These are phyloP conservation scores for Paratinospora sagittata DNA, from an alignment of 164 flowering plant species.

Conservation along the genomic window DNA sequence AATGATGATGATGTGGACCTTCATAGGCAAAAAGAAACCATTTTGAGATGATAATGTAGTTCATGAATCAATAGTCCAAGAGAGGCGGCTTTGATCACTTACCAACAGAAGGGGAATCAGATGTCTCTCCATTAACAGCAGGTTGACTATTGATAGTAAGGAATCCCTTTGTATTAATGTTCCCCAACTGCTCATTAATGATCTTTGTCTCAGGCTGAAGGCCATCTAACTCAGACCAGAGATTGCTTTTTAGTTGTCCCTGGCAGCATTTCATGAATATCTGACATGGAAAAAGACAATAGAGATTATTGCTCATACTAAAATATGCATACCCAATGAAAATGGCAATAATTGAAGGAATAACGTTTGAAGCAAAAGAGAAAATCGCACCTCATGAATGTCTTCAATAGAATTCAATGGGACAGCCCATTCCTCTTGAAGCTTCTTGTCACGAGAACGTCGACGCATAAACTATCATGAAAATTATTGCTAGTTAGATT, in stretches of 20 bases:
- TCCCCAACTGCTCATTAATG: slow-evolving; percentile 67
- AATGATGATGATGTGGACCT: too few relatives aligned
- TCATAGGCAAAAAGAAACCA: too few relatives aligned
- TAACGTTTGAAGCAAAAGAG: not conserved
- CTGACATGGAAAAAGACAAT: slow-evolving; percentile 30
- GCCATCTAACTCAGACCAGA: slow-evolving; percentile 95
- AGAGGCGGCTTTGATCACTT: slow-evolving; percentile 17
- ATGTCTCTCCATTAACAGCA: slow-evolving; percentile 82
- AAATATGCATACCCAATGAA: not conserved
- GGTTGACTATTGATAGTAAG: slow-evolving; percentile 98
- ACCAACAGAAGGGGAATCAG: slow-evolving; percentile 88
- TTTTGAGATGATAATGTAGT: too few relatives aligned
- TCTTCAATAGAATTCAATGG: slow-evolving; percentile 69
- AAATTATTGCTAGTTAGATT: not conserved
- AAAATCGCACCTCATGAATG: slow-evolving; percentile 54
- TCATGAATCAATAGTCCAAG: not conserved
- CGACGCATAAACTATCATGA: slow-evolving; percentile 83
- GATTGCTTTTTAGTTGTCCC: slow-evolving; percentile 75
- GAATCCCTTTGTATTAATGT: slow-evolving; percentile 75
- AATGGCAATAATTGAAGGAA: not conserved
- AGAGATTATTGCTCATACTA: not conserved
- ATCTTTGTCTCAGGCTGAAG: slow-evolving; percentile 93
- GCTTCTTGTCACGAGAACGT: slow-evolving; percentile 82
- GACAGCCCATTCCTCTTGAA: slow-evolving; percentile 85
- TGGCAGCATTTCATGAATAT: slow-evolving; percentile 62